phyloP scores from a whole-genome alignment of 2,329 filamentous ascomycete genomes.

The Clonostachys solani region DNA sequence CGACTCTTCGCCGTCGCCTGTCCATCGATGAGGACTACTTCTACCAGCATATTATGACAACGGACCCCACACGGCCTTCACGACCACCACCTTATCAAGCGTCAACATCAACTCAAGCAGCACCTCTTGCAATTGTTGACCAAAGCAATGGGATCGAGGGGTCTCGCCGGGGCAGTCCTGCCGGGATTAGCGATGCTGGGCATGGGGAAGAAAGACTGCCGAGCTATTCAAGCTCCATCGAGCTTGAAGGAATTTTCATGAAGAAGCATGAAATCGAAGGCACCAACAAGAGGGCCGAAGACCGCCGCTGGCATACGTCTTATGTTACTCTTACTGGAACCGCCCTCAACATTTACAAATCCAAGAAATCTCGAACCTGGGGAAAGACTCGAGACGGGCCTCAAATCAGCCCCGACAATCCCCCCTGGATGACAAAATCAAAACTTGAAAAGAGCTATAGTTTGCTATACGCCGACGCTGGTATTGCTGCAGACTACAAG shows the following conservation, averaged over 20 bases:
- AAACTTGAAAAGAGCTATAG: slow-evolving; percentile 64
- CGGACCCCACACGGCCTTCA: slow-evolving; percentile 33
- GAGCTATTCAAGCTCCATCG: slow-evolving; percentile 51
- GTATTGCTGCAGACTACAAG: slow-evolving; percentile 67
- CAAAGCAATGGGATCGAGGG: no score
- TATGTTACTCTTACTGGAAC: slow-evolving; percentile 66
- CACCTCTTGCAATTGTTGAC: slow-evolving; percentile 5
- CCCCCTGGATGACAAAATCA: slow-evolving; percentile 46
- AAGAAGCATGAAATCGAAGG: slow-evolving; percentile 65
- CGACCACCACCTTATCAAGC: slow-evolving; percentile 41
- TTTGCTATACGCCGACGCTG: slow-evolving; percentile 70
- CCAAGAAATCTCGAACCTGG: slow-evolving; percentile 53
- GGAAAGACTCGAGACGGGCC: slow-evolving; percentile 43
- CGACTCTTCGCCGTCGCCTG: slow-evolving; percentile 37
- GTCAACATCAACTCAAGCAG: background rate
- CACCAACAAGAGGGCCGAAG: slow-evolving; percentile 56
- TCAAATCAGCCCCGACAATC: slow-evolving; percentile 43
- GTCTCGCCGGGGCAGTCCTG: no score
- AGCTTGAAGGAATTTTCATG: slow-evolving; percentile 51
- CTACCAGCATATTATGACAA: slow-evolving; percentile 47
- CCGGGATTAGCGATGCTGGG: background rate
- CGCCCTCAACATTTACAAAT: slow-evolving; percentile 59
- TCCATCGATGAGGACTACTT: slow-evolving; percentile 52
- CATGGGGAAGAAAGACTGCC: slow-evolving; percentile 44
- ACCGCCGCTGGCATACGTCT: slow-evolving; percentile 60